Conservation (phyloP, 139 green algal genomes). For the Diplosphaera chodatii region DNA sequence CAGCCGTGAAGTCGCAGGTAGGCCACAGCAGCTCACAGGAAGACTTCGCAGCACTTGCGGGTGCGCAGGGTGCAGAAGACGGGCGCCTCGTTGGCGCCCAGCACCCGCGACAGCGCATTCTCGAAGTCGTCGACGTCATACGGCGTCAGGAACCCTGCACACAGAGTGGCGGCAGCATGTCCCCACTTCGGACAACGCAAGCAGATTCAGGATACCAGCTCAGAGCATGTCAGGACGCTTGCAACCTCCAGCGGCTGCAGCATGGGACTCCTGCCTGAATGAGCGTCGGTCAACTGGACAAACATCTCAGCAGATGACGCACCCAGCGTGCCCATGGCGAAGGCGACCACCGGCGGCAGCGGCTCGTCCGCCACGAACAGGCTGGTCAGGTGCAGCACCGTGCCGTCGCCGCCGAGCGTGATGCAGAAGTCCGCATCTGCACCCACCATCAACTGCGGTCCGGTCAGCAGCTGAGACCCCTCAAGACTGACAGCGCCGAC, state of each 20-base stretch:
- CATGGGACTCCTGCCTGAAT: too few relatives aligned
- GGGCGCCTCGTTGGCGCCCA: slow-evolving; percentile 44
- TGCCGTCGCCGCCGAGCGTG: slow-evolving; percentile 61
- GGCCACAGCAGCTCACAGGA: slow-evolving; percentile 17
- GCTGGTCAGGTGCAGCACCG: slow-evolving; percentile 75
- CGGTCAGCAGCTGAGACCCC: too few relatives aligned
- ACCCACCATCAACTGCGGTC: too few relatives aligned
- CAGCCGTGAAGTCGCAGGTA: too few relatives aligned
- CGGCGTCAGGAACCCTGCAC: slow-evolving; percentile 78
- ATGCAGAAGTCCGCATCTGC: slow-evolving; percentile 73
- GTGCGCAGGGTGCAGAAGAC: slow-evolving; percentile 85
- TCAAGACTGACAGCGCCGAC: too few relatives aligned
- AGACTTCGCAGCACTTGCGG: slow-evolving; percentile 69
- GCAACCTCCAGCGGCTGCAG: too few relatives aligned
- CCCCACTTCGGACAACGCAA: too few relatives aligned
- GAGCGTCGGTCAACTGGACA: too few relatives aligned
- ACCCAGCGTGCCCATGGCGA: slow-evolving; percentile 84
- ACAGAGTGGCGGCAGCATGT: too few relatives aligned
- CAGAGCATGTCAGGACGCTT: too few relatives aligned
- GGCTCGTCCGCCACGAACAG: slow-evolving; percentile 74
- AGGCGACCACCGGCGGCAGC: slow-evolving; percentile 77
- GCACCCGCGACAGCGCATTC: slow-evolving; percentile 43
- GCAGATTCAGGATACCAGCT: too few relatives aligned
- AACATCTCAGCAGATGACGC: too few relatives aligned
- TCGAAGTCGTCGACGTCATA: slow-evolving; percentile 65